Conservation (phyloP, 1,139 yeast genomes). For the Yamadazyma triangularis region DNA sequence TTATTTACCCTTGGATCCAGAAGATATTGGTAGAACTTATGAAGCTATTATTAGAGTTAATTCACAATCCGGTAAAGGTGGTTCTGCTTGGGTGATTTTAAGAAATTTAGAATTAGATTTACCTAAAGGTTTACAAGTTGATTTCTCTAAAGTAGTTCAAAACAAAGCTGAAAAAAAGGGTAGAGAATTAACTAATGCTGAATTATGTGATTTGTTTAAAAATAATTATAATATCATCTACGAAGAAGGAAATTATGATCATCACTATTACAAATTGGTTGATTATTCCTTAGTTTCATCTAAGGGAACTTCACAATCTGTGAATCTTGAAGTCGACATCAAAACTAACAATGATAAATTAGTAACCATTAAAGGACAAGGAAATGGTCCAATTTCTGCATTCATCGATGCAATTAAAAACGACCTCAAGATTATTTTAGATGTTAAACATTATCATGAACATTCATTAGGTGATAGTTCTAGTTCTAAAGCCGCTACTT, state of each 20-base stretch:
- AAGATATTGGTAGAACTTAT: constrained; percentile 46
- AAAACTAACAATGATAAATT: constrained; percentile 17
- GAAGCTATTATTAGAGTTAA: constrained; percentile 51
- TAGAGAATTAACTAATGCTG: constrained; percentile 42
- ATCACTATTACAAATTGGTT: constrained; percentile 38
- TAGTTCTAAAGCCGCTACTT: constrained; percentile 44
- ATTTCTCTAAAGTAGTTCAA: constrained; percentile 39
- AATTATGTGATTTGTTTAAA: constrained; percentile 36
- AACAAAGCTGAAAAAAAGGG: constrained; percentile 37
- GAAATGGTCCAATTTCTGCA: constrained; percentile 48
- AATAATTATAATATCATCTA: constrained; percentile 28
- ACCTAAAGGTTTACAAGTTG: constrained; percentile 44
- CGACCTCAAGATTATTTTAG: constrained; percentile 14
- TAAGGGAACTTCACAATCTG: constrained; percentile 7
- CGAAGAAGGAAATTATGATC: constrained; percentile 24
- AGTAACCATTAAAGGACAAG: constrained; percentile 26
- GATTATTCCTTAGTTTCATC: constrained; percentile 46
- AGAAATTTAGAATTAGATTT: constrained; percentile 44
- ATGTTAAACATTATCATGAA: constrained; percentile 41
- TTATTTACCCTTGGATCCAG: constrained; percentile 47
- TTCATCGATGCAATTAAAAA: constrained; percentile 35
- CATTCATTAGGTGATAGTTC: constrained; percentile 43
- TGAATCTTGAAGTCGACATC: constrained; percentile 9
- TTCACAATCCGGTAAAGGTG: constrained; percentile 50
- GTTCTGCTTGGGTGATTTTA: constrained; percentile 48